Conservation (phyloP, 768 basidiomycete genomes). For the Crepidotus variabilis region DNA sequence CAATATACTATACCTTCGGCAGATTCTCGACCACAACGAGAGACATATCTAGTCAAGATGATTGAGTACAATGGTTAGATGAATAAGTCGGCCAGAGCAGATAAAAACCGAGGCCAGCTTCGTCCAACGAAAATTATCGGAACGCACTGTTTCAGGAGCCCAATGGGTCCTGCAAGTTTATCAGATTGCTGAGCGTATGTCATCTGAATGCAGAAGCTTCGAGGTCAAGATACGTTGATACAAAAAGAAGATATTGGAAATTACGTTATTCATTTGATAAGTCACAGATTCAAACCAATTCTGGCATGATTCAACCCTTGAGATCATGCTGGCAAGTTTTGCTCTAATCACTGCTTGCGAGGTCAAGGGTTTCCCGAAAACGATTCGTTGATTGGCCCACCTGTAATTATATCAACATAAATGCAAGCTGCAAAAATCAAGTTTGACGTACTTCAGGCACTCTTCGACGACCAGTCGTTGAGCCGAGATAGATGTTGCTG, state of each 20-base stretch:
- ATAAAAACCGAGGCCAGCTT: neutral
- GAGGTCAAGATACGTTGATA: neutral
- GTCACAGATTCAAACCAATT: slow-evolving; percentile 90
- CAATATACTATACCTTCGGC: slow-evolving; percentile 45
- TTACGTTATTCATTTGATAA: slow-evolving; percentile 87
- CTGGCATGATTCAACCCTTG: slow-evolving; percentile 80
- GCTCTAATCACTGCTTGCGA: slow-evolving; percentile 84
- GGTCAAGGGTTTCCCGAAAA: slow-evolving; percentile 84
- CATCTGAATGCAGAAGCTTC: slow-evolving; percentile 53
- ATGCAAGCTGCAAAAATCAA: slow-evolving; percentile 1
- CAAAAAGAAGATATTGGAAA: slow-evolving; percentile 16
- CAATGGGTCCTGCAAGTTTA: slow-evolving; percentile 86
- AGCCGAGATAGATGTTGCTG: slow-evolving; percentile 62
- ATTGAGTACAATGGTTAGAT: slow-evolving; percentile 2
- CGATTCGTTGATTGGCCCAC: slow-evolving; percentile 86
- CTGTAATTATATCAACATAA: slow-evolving; percentile 29
- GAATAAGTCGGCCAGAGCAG: neutral
- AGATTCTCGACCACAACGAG: slow-evolving; percentile 65
- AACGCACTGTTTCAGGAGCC: slow-evolving; percentile 80
- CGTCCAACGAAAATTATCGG: neutral
- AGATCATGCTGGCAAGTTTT: slow-evolving; percentile 88
- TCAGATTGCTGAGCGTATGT: slow-evolving; percentile 79
- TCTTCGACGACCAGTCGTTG: slow-evolving; percentile 87
- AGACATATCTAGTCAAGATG: slow-evolving; percentile 50
- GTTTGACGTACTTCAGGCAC: slow-evolving; percentile 64